Percentiles rank a stretch among this genome's conserved stretches.
Evolutionary conservation across 352 stramenopile genomes (phyloP).

Genomic region (Blastocystis sp.): DNA sequence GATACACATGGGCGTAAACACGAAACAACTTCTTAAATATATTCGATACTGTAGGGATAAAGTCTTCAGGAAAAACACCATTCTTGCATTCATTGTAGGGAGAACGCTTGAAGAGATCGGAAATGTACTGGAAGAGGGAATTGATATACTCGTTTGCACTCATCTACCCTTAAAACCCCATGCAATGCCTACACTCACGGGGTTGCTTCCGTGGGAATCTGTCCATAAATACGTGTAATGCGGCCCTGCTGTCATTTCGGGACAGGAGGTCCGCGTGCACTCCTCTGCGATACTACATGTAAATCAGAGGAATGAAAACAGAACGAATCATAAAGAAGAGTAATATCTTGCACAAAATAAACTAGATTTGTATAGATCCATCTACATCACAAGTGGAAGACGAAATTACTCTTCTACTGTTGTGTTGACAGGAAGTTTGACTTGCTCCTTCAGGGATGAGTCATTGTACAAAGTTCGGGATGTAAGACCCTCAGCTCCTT

Average conservation of each 20-base stretch:
- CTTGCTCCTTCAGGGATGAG: background rate
- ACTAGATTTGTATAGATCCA: slow-evolving; percentile 51
- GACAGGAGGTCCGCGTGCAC: slow-evolving; percentile 3
- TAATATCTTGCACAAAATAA: slow-evolving; percentile 54
- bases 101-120: slow-evolving; percentile 44
- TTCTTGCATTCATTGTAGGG: slow-evolving; percentile 61
- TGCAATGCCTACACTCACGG: background rate
- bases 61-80: slow-evolving; percentile 72
- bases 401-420: slow-evolving; percentile 20
- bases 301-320: background rate
- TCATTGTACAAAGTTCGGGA: slow-evolving; percentile 27
- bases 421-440: slow-evolving; percentile 22
- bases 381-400: background rate
- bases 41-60: slow-evolving; percentile 75
- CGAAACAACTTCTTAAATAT: slow-evolving; percentile 91
- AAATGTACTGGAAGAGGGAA: slow-evolving; percentile 55
- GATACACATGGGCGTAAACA: slow-evolving; percentile 92
- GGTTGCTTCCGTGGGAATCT: background rate
- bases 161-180: background rate
- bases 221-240: slow-evolving; percentile 55
- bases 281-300: slow-evolving; percentile 29
- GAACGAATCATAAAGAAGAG: slow-evolving; percentile 52
- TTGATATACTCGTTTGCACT: slow-evolving; percentile 52
- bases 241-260: slow-evolving; percentile 47
- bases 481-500: slow-evolving; percentile 4